Conservation (phyloP, 208 protist species). For the Leishmania arabica region DNA sequence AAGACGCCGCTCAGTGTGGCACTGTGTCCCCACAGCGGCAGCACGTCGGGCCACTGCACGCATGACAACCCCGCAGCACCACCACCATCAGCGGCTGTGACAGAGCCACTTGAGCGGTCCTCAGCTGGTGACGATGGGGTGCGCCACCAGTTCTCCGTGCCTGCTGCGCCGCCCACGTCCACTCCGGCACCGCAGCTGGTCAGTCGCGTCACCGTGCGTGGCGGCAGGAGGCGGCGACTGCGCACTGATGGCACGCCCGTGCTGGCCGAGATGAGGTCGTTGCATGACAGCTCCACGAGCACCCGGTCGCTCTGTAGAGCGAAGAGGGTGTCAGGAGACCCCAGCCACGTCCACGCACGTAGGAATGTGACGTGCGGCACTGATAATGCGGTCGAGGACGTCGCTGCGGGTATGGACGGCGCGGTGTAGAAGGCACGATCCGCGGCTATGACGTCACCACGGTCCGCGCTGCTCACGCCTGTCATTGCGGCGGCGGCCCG, state of each 20-base stretch:
- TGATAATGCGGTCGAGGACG: neutral
- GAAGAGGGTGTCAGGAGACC: conserved; percentile 38
- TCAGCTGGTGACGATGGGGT: neutral
- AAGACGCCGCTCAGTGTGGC: conserved; percentile 13
- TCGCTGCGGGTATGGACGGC: neutral
- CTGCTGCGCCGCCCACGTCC: neutral
- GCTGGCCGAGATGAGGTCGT: conserved; percentile 32
- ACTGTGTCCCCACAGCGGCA: conserved; percentile 28
- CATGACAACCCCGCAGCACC: conserved; percentile 14
- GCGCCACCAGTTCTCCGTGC: conserved; percentile 6
- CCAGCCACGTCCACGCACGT: conserved; percentile 44
- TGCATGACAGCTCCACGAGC: conserved; percentile 39
- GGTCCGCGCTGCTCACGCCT: neutral
- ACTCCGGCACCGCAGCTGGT: neutral
- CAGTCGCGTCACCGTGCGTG: conserved; percentile 1
- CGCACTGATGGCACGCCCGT: conserved; percentile 42
- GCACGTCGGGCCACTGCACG: conserved; percentile 12
- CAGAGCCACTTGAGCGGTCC: neutral
- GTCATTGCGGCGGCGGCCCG: neutral
- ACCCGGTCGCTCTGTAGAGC: conserved; percentile 39
- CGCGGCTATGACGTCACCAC: conserved; percentile 3
- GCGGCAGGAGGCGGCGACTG: conserved; percentile 27
- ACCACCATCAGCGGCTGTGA: neutral
- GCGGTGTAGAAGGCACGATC: conserved; percentile 36
- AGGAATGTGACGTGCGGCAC: conserved; percentile 24